These are phyloP conservation scores for Mycena floridula DNA, from an alignment of 768 basidiomycete genomes.

Conservation along the genomic window DNA sequence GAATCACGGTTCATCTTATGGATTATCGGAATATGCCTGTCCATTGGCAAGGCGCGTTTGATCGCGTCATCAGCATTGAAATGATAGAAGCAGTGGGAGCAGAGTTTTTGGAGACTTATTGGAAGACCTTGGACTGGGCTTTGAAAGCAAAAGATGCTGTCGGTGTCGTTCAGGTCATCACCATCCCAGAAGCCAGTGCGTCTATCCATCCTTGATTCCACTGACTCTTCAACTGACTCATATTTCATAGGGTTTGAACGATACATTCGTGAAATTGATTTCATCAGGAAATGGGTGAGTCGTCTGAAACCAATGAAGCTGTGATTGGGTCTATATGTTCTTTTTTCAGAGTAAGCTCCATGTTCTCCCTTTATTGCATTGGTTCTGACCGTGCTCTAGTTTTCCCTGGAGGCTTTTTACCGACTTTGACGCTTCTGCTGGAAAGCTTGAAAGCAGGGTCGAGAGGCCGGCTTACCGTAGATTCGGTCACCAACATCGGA, in stretches of 20 bases:
- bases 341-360: slow-evolving; percentile 1
- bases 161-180: slow-evolving; percentile 71
- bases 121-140: slow-evolving; percentile 59
- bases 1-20: slow-evolving; percentile 66
- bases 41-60: slow-evolving; percentile 60
- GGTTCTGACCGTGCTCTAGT: slow-evolving; percentile 18
- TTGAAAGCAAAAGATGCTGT: slow-evolving; percentile 52
- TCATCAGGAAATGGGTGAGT: slow-evolving; percentile 75
- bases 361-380: neutral
- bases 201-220: slow-evolving; percentile 18
- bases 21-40: slow-evolving; percentile 63
- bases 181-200: slow-evolving; percentile 64
- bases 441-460: slow-evolving; percentile 34
- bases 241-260: slow-evolving; percentile 40
- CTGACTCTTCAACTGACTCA: neutral
- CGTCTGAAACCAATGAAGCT: too few species aligned
- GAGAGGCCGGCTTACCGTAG: slow-evolving; percentile 38
- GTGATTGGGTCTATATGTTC: too few species aligned
- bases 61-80: slow-evolving; percentile 67
- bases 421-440: slow-evolving; percentile 38
- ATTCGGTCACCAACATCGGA: slow-evolving; percentile 50
- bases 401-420: slow-evolving; percentile 53
- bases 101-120: slow-evolving; percentile 62
- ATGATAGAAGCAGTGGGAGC: slow-evolving; percentile 74
- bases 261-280: slow-evolving; percentile 58